Base-by-base conservation (phyloP, 2,329 filamentous ascomycete genomes). In the Boeremia exigua region DNA sequence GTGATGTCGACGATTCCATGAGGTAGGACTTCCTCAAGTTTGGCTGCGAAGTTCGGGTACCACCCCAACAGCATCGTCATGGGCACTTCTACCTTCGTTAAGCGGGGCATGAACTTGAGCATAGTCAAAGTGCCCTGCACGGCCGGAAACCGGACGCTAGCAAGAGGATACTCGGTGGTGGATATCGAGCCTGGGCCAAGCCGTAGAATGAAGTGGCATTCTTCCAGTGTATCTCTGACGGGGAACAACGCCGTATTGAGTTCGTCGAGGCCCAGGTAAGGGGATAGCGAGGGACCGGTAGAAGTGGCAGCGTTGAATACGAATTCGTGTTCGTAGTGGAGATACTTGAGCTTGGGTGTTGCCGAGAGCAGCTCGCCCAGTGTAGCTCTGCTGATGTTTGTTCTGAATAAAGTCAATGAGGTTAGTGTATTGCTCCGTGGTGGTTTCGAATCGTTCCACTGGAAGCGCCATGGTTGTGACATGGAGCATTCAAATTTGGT, bases 31-130 rank as follows among this genome's bases (percentile, higher is more conserved):
- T 68, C 65, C 6, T 63, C 58, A 11, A 69, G 40, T 28, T 50
- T 51, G 1, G 61, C 56, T 1, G 60, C 60, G n/a, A 65, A 63
- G 7, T 62, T 55, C 4, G 61, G 56, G 6, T 52, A 44, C 66
- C 66, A 69, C 7, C 66, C 65, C 6, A 69, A 59, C 19, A 69
- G 56, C 61, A 67, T 62, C 10, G 63, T 50, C 51, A 66, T 62
- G 5, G 66, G 66, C 1, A 65, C 48, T 34, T 69, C 61, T 14
- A 63, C 53, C 28, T 53, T 59, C 1, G 14, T 43, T 0, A 67
- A 48, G 7, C 54, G 54, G 4, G 47, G 56, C 63, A 69, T 67
- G 15, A 55, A 56, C 30, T 62, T 61, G 2, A 69, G 51, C n/a
- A 62, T 55, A 5, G 60, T 58, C 15, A 66, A 39, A 14, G 63